These are phyloP conservation scores for Kodamaea fukazawae DNA, from an alignment of 805 yeast species.

Conservation along the genomic window DNA sequence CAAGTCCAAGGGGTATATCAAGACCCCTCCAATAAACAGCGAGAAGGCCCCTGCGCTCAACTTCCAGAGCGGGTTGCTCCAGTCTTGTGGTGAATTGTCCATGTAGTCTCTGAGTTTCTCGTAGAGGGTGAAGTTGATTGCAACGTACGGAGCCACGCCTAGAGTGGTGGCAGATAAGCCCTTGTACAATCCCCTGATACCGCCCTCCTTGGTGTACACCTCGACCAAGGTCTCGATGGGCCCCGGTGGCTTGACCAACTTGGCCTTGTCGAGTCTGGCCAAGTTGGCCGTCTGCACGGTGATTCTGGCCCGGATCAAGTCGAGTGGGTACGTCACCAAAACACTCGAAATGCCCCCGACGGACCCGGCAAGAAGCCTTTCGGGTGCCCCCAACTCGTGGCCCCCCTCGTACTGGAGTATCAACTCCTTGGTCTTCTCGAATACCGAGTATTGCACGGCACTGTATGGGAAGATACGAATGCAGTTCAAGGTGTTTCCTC, in stretches of 20 bases:
- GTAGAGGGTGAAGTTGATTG: constrained; percentile 86
- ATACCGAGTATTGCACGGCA: constrained; percentile 89
- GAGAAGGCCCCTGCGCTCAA: constrained; percentile 78
- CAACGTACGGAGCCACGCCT: constrained; percentile 96
- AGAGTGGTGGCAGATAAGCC: constrained; percentile 88
- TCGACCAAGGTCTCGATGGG: constrained; percentile 53
- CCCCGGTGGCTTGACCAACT: constrained; percentile 63
- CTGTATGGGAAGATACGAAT: constrained; percentile 88
- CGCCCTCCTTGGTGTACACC: constrained; percentile 80
- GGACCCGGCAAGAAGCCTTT: constrained; percentile 74
- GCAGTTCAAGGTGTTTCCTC: constrained; percentile 92
- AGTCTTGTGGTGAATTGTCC: constrained; percentile 31
- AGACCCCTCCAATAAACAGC: constrained; percentile 86
- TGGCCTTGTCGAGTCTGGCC: constrained; percentile 46
- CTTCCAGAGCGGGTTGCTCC: constrained; percentile 52
- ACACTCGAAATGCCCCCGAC: constrained; percentile 80
- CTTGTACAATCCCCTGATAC: constrained; percentile 69
- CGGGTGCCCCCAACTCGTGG: constrained; percentile 44
- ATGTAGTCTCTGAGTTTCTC: constrained; percentile 69
- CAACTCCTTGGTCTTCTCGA: constrained; percentile 56
- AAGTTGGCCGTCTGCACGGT: constrained; percentile 81
- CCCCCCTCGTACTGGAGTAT: constrained; percentile 26
- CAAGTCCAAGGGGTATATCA: constrained; percentile 89
- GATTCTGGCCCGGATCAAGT: constrained; percentile 83
- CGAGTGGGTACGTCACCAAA: constrained; percentile 85